Evolutionary conservation across 2,329 filamentous ascomycete genomes (phyloP).

Genomic region (Bipolaris oryzae): DNA sequence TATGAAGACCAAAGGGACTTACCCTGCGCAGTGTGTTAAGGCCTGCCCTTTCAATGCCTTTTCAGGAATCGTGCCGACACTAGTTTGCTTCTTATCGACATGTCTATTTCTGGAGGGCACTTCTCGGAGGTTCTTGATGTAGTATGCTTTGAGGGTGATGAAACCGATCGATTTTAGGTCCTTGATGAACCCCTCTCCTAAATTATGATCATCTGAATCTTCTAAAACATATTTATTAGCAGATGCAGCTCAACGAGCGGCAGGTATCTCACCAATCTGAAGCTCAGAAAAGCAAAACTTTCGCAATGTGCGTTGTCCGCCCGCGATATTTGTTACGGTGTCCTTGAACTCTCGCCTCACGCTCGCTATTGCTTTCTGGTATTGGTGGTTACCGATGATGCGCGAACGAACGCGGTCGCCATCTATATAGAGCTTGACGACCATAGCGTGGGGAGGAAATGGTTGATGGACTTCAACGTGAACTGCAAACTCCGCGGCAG

Average conservation of each 20-base stretch:
- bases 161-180: conserved; percentile 19
- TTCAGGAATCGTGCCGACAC: conserved; percentile 18
- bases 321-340: background rate
- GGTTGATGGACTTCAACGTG: conserved; percentile 7
- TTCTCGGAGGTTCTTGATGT: conserved; percentile 5
- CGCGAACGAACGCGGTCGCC: background rate
- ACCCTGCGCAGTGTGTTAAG: conserved; percentile 24
- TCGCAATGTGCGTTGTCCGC: conserved; percentile 1
- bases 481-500: conserved; percentile 31
- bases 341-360: background rate
- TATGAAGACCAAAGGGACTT: background rate
- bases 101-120: background rate
- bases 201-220: background rate
- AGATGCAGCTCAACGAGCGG: background rate
- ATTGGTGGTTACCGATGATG: background rate
- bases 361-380: background rate
- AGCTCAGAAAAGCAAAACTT: conserved; percentile 34
- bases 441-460: background rate
- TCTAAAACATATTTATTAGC: background rate
- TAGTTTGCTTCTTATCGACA: background rate
- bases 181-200: conserved; percentile 4
- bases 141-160: conserved; percentile 19
- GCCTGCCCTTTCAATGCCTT: conserved; percentile 30
- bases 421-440: background rate
- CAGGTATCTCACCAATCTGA: conserved; percentile 13